phyloP scores from a whole-genome alignment of 2,329 filamentous ascomycete genomes.

The Neodidymelliopsis sp. region DNA sequence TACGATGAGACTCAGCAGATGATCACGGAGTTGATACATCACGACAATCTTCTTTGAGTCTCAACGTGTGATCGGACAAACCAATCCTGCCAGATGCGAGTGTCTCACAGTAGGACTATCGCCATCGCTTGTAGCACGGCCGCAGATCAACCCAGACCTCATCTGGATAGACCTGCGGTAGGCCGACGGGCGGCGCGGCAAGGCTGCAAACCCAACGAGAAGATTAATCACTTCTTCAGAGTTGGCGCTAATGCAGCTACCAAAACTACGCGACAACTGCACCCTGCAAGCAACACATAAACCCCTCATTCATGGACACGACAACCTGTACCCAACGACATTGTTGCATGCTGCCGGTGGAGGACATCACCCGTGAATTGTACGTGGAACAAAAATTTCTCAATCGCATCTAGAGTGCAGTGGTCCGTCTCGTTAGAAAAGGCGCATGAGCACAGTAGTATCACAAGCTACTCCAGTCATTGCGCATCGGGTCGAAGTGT shows the following conservation, averaged over 20 bases:
- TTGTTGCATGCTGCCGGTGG: no score
- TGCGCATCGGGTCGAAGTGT: background rate
- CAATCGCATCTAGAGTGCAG: no score
- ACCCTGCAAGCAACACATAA: constrained; percentile 15
- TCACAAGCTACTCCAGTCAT: background rate
- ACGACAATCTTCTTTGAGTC: background rate
- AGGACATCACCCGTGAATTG: no score
- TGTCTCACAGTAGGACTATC: constrained; percentile 8
- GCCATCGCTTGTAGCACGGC: constrained; percentile 2
- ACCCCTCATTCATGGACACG: constrained; percentile 7
- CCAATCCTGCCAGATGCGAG: background rate
- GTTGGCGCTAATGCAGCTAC: constrained; percentile 16
- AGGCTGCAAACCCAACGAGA: constrained; percentile 9
- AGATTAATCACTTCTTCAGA: constrained; percentile 10
- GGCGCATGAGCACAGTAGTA: background rate
- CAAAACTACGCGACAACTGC: constrained; percentile 7
- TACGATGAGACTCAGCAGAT: background rate
- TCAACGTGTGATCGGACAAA: constrained; percentile 1
- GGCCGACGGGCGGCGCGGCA: background rate
- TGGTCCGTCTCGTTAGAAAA: background rate
- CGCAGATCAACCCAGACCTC: constrained; percentile 9
- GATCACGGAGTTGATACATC: background rate
- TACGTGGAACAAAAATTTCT: no score
- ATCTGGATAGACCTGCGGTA: constrained; percentile 8
- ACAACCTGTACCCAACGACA: background rate